These are phyloP conservation scores for Peronospora belbahrii DNA, from an alignment of 352 stramenopile genomes.

Conservation along the genomic window DNA sequence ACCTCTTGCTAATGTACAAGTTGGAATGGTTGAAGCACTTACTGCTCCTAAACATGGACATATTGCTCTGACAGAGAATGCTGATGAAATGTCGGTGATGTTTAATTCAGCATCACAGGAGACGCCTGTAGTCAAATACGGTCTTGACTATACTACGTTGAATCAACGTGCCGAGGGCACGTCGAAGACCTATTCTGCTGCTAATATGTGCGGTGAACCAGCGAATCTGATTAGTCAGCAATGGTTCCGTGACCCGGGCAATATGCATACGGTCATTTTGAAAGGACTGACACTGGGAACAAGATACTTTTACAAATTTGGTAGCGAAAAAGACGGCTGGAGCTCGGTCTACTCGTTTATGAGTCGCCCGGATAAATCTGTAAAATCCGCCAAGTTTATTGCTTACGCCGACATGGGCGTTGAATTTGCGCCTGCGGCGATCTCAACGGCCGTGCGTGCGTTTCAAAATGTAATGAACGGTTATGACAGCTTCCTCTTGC, in stretches of 20 bases:
- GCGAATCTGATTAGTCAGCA: constrained; percentile 55
- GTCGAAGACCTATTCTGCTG: constrained; percentile 56
- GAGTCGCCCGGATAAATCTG: constrained; percentile 25
- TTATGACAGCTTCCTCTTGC: constrained; percentile 67
- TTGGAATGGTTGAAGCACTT: constrained; percentile 54
- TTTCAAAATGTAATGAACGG: constrained; percentile 56
- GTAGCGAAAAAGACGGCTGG: constrained; percentile 68
- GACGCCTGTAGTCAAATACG: constrained; percentile 45
- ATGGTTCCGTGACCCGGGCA: constrained; percentile 68
- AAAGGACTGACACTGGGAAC: constrained; percentile 28
- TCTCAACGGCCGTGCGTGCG: constrained; percentile 50
- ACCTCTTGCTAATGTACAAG: constrained; percentile 30
- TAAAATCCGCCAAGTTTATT: constrained; percentile 60
- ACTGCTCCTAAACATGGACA: constrained; percentile 61
- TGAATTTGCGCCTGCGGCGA: constrained; percentile 43
- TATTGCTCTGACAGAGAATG: constrained; percentile 42
- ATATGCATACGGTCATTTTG: constrained; percentile 76
- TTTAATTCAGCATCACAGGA: constrained; percentile 62
- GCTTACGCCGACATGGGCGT: constrained; percentile 81
- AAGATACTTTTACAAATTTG: constrained; percentile 75
- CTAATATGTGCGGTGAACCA: constrained; percentile 54
- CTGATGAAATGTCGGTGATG: constrained; percentile 71
- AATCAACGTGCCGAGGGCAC: constrained; percentile 24
- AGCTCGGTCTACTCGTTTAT: constrained; percentile 59
- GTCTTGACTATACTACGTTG: constrained; percentile 23